Evolutionary conservation across 2,329 filamentous ascomycete genomes (phyloP).

Genomic region (Fusarium sp.): DNA sequence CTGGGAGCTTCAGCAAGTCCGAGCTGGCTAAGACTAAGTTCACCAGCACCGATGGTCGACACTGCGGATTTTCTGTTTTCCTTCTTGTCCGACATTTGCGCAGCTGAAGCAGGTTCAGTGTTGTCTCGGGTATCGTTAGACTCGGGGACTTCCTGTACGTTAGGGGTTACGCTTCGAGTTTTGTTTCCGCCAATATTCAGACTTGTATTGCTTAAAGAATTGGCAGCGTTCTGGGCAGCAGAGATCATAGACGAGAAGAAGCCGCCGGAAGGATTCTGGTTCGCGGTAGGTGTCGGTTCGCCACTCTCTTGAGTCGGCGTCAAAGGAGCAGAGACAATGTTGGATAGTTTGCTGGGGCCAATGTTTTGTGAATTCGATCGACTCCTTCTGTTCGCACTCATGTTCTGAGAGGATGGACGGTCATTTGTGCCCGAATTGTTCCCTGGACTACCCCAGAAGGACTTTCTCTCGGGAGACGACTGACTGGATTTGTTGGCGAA

Average conservation of each 20-base stretch:
- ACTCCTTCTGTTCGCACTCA: slow-evolving; percentile 75
- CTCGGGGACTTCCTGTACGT: slow-evolving; percentile 44
- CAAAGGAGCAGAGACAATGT: slow-evolving; percentile 76
- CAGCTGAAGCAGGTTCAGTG: slow-evolving; percentile 55
- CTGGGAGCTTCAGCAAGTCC: slow-evolving; percentile 76
- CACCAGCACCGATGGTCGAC: slow-evolving; percentile 88
- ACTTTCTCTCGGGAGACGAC: slow-evolving; percentile 48
- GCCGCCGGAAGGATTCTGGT: slow-evolving; percentile 64
- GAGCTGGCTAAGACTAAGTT: slow-evolving; percentile 89
- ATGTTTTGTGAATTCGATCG: slow-evolving; percentile 67
- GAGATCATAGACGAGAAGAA: slow-evolving; percentile 97
- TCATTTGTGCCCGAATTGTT: slow-evolving; percentile 60
- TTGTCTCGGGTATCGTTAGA: slow-evolving; percentile 53
- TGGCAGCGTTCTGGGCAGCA: slow-evolving; percentile 92
- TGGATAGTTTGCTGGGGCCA: slow-evolving; percentile 89
- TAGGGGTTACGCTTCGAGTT: slow-evolving; percentile 47
- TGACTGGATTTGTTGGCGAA: slow-evolving; percentile 38
- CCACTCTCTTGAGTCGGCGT: slow-evolving; percentile 81
- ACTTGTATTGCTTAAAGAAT: slow-evolving; percentile 73
- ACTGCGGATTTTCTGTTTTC: slow-evolving; percentile 80
- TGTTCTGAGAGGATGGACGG: slow-evolving; percentile 72
- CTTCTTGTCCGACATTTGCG: slow-evolving; percentile 52
- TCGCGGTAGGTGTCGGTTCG: slow-evolving; percentile 64
- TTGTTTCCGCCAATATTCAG: slow-evolving; percentile 63
- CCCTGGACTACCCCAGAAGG: slow-evolving; percentile 46